Evolutionary conservation across 2,329 filamentous ascomycete species (phyloP).

Genomic region (Exophiala sp.): DNA sequence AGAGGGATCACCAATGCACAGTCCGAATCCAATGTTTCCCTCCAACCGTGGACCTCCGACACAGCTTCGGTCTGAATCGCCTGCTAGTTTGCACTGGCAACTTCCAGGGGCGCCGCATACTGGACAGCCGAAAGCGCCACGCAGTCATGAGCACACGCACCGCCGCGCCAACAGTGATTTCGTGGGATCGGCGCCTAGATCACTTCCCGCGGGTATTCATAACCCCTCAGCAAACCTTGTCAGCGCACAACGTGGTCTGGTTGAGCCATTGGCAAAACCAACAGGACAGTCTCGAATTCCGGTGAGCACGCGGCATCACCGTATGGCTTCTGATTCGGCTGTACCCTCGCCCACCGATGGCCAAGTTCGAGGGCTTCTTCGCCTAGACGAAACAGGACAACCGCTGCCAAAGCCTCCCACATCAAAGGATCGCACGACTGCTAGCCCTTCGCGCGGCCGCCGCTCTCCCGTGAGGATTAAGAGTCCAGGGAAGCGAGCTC

Average conservation of each 20-base stretch:
- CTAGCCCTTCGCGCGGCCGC: constrained; percentile 30
- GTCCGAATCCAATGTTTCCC: constrained; percentile 41
- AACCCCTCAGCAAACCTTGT: constrained; percentile 1
- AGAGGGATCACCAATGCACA: constrained; percentile 59
- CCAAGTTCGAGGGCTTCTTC: constrained; percentile 1
- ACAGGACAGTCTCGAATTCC: constrained; percentile 21
- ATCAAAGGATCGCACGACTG: constrained; percentile 15
- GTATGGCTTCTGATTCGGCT: constrained; percentile 17
- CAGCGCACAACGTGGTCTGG: not conserved
- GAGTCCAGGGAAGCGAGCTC: constrained; percentile 35
- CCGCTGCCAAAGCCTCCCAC: constrained; percentile 21
- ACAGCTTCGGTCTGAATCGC: constrained; percentile 1
- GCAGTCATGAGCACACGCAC: constrained; percentile 11
- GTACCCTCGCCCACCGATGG: constrained; percentile 10
- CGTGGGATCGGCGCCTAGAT: constrained; percentile 7
- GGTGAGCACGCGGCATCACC: constrained; percentile 20
- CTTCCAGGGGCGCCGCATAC: not conserved
- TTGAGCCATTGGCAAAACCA: constrained; percentile 5
- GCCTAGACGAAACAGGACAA: too few relatives aligned
- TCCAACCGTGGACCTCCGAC: not conserved
- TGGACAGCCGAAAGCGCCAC: not conserved
- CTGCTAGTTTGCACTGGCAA: not conserved
- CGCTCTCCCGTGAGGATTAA: constrained; percentile 32
- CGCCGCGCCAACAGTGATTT: constrained; percentile 27
- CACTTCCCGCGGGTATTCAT: not conserved